These are phyloP conservation scores for Xylaria acuta DNA, from an alignment of 495 filamentous ascomycete species.

Conservation along the genomic window DNA sequence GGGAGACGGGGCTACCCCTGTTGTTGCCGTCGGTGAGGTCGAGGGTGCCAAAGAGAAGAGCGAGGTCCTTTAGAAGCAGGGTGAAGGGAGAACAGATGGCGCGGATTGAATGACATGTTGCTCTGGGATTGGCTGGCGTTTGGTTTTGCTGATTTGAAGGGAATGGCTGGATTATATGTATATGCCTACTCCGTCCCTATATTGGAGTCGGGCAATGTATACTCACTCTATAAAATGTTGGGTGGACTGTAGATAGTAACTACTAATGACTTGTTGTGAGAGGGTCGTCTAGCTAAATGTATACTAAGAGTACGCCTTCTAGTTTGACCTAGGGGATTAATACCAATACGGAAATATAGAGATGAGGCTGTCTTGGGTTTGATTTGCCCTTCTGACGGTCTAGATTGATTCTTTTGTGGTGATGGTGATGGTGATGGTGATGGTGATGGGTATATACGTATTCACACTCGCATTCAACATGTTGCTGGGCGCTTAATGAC, in stretches of 20 bases:
- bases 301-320: background rate
- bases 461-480: no score
- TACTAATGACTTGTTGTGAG: background rate
- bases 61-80: slow-evolving; percentile 35
- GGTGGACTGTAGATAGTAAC: background rate
- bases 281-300: background rate
- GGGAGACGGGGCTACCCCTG: slow-evolving; percentile 17
- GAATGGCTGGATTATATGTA: background rate
- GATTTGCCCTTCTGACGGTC: background rate
- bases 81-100: slow-evolving; percentile 26
- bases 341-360: background rate
- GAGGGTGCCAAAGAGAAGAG: slow-evolving; percentile 31
- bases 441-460: background rate
- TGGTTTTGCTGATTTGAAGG: background rate
- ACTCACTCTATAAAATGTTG: background rate
- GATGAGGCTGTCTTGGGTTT: background rate
- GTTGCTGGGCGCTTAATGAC: background rate
- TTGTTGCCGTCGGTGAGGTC: slow-evolving; percentile 30
- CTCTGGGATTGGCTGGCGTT: slow-evolving; percentile 1
- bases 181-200: background rate
- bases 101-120: background rate
- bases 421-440: background rate
- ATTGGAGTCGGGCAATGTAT: background rate
- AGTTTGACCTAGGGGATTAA: background rate
- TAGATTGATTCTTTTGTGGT: background rate